Base-by-base conservation (phyloP, 2,329 filamentous ascomycete species). In the Calonectria pauciramosa region DNA sequence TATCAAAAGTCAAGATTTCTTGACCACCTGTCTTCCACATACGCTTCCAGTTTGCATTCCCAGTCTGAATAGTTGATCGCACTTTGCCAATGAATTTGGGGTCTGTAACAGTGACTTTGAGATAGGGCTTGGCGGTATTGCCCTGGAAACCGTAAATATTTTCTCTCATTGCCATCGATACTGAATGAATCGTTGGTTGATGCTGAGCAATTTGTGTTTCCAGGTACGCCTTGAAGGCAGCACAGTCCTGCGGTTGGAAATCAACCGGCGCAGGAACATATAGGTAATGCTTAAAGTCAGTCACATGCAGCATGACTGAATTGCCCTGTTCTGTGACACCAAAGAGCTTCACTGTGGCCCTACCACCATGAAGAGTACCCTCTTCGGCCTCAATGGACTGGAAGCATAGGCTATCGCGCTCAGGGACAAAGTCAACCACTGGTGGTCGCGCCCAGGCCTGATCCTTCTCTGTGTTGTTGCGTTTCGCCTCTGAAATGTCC, bases 351-450 rank as follows among this genome's bases (percentile, higher is more conserved):
- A 99, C 91, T 0, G 95, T 93, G 0, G 95, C 89, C 82, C 86
- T 93, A 26, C 95, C 95, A 64, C 94, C 94, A 83, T 93, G 88
- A 2, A 98, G 85, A 4, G 92, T 94, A 26, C 97, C 96, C 84
- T 99, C 96, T 83, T 99, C 96, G 1, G 93, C 94, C 82, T 99
- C 97, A 79, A 99, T 99, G 82, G 97, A 94, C 86, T 99, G 97
- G 82, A 99, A 99, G 77, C 91, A 92, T n/a, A 99, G 88, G 77
- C 87, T 93, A 77, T 97, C 92, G 44, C 86, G 91, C 68, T 90
- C 83, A 11, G 93, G 89, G 74, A 86, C 79, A 74, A 91, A 91
- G 69, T 87, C 84, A n/a, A 83, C 84, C 6, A 91, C 86, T 0
- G 89, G 88, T 8, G 91, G 91, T 1, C 91, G 89, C 60, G 94